These are phyloP conservation scores for Pinus taeda DNA, from an alignment of 75 land plant genomes.

Conservation along the genomic window DNA sequence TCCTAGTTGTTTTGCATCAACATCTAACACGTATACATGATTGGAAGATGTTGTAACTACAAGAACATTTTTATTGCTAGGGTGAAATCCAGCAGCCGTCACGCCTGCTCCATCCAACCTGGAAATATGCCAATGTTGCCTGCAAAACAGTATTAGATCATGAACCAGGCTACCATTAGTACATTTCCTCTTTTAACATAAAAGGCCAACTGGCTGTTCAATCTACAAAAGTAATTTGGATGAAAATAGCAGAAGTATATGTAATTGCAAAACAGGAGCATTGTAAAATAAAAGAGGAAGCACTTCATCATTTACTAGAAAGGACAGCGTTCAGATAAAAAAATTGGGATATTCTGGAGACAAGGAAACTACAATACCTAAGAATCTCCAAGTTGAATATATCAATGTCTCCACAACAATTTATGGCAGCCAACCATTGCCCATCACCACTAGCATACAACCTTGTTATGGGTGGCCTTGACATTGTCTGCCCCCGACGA, in stretches of 20 bases:
- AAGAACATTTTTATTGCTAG: conserved; percentile 58
- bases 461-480: conserved; percentile 63
- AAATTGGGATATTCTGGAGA: not conserved
- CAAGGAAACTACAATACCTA: conserved; percentile 35
- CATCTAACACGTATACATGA: conserved; percentile 77
- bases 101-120: conserved; percentile 87
- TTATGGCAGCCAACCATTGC: conserved; percentile 90
- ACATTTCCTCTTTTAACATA: too few relatives aligned
- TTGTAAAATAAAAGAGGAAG: too few relatives aligned
- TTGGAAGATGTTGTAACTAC: conserved; percentile 80
- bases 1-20: conserved; percentile 75
- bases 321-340: not conserved
- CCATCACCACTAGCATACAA: conserved; percentile 89
- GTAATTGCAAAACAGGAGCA: too few relatives aligned
- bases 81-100: conserved; percentile 87
- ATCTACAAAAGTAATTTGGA: too few relatives aligned
- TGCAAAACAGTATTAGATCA: conserved; percentile 21
- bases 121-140: conserved; percentile 96
- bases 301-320: too few relatives aligned
- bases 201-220: too few relatives aligned
- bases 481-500: conserved; percentile 16
- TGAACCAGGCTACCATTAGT: not conserved
- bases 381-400: conserved; percentile 80
- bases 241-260: too few relatives aligned
- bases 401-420: conserved; percentile 77